Conservation (phyloP, 2,329 filamentous ascomycete genomes). For the Arthroderma sp. region DNA sequence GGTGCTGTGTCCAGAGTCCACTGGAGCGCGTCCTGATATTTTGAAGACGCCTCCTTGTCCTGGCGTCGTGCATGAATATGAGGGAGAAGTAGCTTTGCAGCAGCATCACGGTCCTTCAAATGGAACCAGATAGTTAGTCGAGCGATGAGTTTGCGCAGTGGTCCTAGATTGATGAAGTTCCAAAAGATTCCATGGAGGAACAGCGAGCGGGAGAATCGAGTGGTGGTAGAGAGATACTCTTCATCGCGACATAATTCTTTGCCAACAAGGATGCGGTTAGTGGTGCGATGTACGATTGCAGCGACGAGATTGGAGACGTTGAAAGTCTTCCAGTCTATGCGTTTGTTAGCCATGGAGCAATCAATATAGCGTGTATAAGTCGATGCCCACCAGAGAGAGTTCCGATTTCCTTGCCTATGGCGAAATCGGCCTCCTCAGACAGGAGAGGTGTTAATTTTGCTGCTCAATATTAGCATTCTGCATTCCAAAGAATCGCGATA, state of each 20-base stretch:
- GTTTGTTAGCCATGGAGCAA: not conserved
- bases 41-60: constrained; percentile 11
- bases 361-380: not conserved
- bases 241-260: constrained; percentile 11
- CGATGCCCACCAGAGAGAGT: not conserved
- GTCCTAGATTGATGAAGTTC: not conserved
- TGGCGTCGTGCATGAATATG: constrained; percentile 25
- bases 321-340: not conserved
- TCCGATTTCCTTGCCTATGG: not conserved
- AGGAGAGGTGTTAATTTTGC: not conserved
- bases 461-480: not conserved
- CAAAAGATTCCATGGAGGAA: constrained; percentile 17
- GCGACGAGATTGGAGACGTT: not conserved
- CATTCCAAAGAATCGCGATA: not conserved
- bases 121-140: not conserved
- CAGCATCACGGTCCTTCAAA: constrained; percentile 13
- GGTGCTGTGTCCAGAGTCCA: not conserved
- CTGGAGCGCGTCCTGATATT: not conserved
- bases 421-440: not conserved
- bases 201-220: not conserved
- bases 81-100: constrained; percentile 24
- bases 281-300: not conserved
- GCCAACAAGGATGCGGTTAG: constrained; percentile 10
- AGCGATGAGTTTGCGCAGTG: constrained; percentile 7
- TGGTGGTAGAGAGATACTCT: constrained; percentile 11